Percentiles rank a stretch among this genome's conserved stretches.
phyloP scores from a whole-genome alignment of 2,329 filamentous ascomycete genomes.

The Venturia asperata region DNA sequence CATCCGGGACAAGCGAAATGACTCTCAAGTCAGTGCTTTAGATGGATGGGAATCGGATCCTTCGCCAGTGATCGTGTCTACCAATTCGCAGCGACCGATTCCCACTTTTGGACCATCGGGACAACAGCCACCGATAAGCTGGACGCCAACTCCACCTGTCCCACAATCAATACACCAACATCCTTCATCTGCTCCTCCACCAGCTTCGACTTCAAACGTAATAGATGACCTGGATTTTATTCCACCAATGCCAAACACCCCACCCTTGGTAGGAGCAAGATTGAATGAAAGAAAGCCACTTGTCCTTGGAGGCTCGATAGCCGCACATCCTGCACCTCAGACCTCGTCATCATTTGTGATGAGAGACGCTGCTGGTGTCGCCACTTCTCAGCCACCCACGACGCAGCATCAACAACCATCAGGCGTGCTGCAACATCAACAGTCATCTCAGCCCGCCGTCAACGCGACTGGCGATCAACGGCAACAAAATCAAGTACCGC shows the following conservation, averaged over 20 bases:
- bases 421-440: background rate
- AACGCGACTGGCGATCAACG: background rate
- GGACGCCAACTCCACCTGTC: conserved; percentile 7
- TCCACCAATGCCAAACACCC: conserved; percentile 18
- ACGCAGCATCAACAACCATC: background rate
- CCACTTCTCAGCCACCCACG: background rate
- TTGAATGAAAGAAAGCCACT: background rate
- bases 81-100: background rate
- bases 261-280: background rate
- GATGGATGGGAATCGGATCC: background rate
- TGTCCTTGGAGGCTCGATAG: conserved; percentile 7
- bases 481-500: background rate
- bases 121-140: background rate
- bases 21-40: conserved; percentile 8
- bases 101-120: background rate
- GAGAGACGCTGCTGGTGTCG: background rate
- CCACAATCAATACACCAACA: conserved; percentile 5
- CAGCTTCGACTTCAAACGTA: background rate
- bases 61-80: background rate
- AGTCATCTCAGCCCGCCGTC: background rate
- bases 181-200: background rate
- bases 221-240: conserved; percentile 17
- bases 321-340: background rate
- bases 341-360: conserved; percentile 12
- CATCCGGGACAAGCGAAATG: conserved; percentile 1